A percentile compares a stretch with the other conserved stretches of the same genome.
These are phyloP conservation scores for Physocladia obscura DNA, from an alignment of 192 early-diverging fungal genomes.

Conservation along the genomic window DNA sequence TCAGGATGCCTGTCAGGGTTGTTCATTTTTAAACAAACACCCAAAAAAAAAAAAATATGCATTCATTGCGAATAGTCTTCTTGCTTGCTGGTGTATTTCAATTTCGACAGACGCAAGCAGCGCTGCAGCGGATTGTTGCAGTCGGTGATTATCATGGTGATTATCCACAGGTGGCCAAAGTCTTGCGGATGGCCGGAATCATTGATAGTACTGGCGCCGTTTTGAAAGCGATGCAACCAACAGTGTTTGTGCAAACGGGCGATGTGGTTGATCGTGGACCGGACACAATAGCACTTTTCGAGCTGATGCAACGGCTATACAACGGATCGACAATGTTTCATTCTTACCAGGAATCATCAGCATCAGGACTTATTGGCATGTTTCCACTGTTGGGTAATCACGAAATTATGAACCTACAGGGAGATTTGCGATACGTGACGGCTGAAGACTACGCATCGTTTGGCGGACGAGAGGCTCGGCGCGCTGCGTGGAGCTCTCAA, in stretches of 20 bases:
- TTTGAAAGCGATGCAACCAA: background rate
- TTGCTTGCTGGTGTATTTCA: too few species aligned
- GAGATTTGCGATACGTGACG: conserved; percentile 61
- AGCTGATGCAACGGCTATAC: conserved; percentile 55
- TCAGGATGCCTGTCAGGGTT: too few species aligned
- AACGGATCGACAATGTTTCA: conserved; percentile 60
- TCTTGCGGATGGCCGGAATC: conserved; percentile 61
- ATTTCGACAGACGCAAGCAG: too few species aligned
- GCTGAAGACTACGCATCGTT: conserved; percentile 54
- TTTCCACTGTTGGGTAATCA: conserved; percentile 52
- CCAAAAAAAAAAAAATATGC: too few species aligned
- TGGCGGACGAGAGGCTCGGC: conserved; percentile 45
- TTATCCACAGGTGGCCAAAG: conserved; percentile 45
- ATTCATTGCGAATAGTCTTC: too few species aligned
- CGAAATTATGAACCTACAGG: conserved; percentile 65
- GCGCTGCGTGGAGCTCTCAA: conserved; percentile 44
- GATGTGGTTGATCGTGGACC: conserved; percentile 75
- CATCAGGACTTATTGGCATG: too few species aligned
- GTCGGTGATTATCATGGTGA: conserved; percentile 75
- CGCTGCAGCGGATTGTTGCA: background rate
- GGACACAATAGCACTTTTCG: conserved; percentile 70
- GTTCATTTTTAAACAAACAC: too few species aligned
- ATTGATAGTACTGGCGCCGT: conserved; percentile 54
- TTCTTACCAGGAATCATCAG: background rate
- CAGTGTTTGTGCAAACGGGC: conserved; percentile 67